Conservation (phyloP, 2,329 filamentous ascomycete species). For the Scedosporium apiospermum region DNA sequence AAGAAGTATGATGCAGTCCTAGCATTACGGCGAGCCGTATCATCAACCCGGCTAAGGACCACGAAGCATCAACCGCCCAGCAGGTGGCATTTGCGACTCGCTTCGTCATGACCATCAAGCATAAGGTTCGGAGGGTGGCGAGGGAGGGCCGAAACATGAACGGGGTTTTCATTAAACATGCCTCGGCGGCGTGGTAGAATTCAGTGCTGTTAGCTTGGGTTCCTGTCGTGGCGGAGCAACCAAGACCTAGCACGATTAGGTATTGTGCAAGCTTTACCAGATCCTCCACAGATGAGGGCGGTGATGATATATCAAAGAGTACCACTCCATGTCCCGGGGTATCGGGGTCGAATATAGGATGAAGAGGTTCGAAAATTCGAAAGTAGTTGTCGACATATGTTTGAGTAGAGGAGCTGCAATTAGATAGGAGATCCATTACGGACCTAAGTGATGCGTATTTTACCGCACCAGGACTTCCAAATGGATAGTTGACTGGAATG, state of each 20-base stretch:
- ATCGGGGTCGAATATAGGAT: constrained; percentile 21
- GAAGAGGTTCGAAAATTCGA: constrained; percentile 22
- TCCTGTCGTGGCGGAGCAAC: constrained; percentile 20
- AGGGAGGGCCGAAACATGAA: constrained; percentile 27
- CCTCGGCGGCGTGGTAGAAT: constrained; percentile 26
- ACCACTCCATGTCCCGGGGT: constrained; percentile 17
- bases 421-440: constrained; percentile 19
- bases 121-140: constrained; percentile 19
- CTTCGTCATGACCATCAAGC: constrained; percentile 25
- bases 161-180: constrained; percentile 26
- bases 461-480: constrained; percentile 23
- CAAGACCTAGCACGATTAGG: constrained; percentile 25
- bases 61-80: constrained; percentile 26
- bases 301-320: constrained; percentile 22
- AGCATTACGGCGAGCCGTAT: constrained; percentile 23
- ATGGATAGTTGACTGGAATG: constrained; percentile 26
- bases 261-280: constrained; percentile 24
- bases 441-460: constrained; percentile 23
- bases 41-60: constrained; percentile 23
- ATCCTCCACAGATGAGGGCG: constrained; percentile 12
- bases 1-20: constrained; percentile 21
- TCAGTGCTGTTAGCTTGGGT: constrained; percentile 22
- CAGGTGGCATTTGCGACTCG: constrained; percentile 26
- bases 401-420: constrained; percentile 8
- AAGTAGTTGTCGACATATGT: constrained; percentile 20